Base-by-base conservation (phyloP, 2,329 filamentous ascomycete species). In the Sordariomycetes sp. region DNA sequence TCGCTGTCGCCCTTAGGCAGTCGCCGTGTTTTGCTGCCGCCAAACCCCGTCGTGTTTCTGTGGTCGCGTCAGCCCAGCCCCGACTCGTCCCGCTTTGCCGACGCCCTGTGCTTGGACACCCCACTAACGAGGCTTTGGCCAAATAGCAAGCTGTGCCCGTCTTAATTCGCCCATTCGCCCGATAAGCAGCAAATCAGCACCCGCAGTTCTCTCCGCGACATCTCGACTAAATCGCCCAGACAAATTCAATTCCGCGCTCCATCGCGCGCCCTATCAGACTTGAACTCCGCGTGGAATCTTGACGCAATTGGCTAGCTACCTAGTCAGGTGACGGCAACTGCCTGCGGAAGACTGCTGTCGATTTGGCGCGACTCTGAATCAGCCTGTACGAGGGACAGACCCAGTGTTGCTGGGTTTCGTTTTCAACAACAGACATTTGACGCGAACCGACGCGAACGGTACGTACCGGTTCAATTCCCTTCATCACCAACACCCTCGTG, bases 281-380 rank as follows among this genome's bases (percentile, higher is more conserved):
- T 51, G 25, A 24, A 25, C 45, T 22, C 12, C 32, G 28, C 25
- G 15, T 42, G 24, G 25, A n/a, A 51, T 48, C 34, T n/a, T 17
- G 17, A 34, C 15, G 20, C 54, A 15, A 50, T 56, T 56, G 54
- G 42, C 28, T 51, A 20, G 25, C 7, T 28, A 8, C 2, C 13
- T 39, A 52, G 42, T 56, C 55, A 56, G 55, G 45, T 56, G 55
- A 56, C 55, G 55, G n/a, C 55, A 56, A 56, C 42, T 52, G 55
- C n/a, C 55, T 56, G 55, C 55, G 55, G 48, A 56, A 52, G 10
- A n/a, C 55, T 22, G 22, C 32, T 32, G 25, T 25, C 42, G 39
- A 52, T 17, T 51, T 22, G 15, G 48, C 42, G 39, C n/a, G 17
- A 25, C 15, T 39, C 45, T 25, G 15, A 51, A 20, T 52, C 48